Evolutionary conservation across 257 asterid genomes (phyloP).

Genomic region (Solanum rostratum): DNA sequence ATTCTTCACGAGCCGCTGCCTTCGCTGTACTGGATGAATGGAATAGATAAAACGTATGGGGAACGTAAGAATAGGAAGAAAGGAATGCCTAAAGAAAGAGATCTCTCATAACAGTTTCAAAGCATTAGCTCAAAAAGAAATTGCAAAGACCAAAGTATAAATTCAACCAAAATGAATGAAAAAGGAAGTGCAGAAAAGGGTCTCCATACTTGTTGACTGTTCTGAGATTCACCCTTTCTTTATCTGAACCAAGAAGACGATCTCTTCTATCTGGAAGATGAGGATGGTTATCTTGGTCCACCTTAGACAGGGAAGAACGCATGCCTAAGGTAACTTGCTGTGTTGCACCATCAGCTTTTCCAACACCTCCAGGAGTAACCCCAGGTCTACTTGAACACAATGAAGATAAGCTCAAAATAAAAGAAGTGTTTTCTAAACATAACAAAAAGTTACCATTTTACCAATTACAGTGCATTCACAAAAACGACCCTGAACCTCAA

Average conservation of each 20-base stretch:
- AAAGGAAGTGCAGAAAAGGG: neutral
- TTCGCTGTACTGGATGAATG: slow-evolving; percentile 26
- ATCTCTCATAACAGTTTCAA: neutral
- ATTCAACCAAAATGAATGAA: neutral
- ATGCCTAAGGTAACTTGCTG: slow-evolving; percentile 48
- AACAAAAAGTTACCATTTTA: neutral
- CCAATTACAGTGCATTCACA: neutral
- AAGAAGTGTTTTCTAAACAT: neutral
- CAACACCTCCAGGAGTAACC: slow-evolving; percentile 48
- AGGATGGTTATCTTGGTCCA: slow-evolving; percentile 56
- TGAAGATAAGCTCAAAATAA: neutral
- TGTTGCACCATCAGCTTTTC: slow-evolving; percentile 51
- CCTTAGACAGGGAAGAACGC: slow-evolving; percentile 54
- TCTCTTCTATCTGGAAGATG: slow-evolving; percentile 70
- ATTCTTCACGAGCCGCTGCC: slow-evolving; percentile 64
- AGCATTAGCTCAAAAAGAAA: neutral
- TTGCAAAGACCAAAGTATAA: neutral
- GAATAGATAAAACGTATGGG: neutral
- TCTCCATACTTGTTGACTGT: slow-evolving; percentile 57
- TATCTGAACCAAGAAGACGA: slow-evolving; percentile 52
- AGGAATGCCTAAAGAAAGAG: neutral
- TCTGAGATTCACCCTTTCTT: slow-evolving; percentile 60
- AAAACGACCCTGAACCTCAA: neutral
- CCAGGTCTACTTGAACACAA: slow-evolving; percentile 38
- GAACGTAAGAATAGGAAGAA: neutral